phyloP scores from a whole-genome alignment of 2,329 filamentous ascomycete genomes.

The Trichoderma endophyticum region DNA sequence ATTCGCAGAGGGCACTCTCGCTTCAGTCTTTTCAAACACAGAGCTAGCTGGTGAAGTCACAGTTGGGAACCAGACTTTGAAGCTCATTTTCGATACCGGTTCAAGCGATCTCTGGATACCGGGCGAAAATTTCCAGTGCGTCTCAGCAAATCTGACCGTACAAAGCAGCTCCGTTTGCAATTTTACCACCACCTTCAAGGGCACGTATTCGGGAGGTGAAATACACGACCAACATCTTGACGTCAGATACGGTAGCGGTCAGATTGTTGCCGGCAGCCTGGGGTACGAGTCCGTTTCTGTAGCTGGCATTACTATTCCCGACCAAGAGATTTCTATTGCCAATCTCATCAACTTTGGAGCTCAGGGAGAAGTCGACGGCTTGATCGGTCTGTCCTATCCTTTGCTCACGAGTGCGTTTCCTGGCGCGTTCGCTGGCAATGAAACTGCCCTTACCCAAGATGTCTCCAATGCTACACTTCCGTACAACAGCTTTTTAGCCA shows the following conservation, averaged over 20 bases:
- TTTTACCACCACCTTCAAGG: background rate
- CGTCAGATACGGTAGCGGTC: background rate
- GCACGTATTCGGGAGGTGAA: background rate
- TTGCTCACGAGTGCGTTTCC: background rate
- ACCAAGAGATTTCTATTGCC: background rate
- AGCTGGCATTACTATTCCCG: background rate
- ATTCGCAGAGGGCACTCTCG: background rate
- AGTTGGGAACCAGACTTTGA: background rate
- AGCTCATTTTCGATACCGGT: background rate
- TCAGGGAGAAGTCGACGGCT: background rate
- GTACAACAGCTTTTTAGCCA: background rate
- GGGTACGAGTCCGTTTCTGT: background rate
- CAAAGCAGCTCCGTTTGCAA: background rate
- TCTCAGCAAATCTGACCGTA: background rate
- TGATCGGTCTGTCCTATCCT: background rate
- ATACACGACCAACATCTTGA: background rate
- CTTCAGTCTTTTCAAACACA: background rate
- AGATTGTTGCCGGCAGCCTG: background rate
- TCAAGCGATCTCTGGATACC: background rate
- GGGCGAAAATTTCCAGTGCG: background rate
- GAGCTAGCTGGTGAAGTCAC: background rate
- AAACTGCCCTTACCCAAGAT: background rate
- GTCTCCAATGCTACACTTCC: background rate
- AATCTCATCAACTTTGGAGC: background rate
- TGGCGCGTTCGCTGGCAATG: background rate